A percentile compares a stretch with the other conserved stretches of the same genome.
Conservation (phyloP, 2,329 filamentous ascomycete species). For the Xylaria sp. region DNA sequence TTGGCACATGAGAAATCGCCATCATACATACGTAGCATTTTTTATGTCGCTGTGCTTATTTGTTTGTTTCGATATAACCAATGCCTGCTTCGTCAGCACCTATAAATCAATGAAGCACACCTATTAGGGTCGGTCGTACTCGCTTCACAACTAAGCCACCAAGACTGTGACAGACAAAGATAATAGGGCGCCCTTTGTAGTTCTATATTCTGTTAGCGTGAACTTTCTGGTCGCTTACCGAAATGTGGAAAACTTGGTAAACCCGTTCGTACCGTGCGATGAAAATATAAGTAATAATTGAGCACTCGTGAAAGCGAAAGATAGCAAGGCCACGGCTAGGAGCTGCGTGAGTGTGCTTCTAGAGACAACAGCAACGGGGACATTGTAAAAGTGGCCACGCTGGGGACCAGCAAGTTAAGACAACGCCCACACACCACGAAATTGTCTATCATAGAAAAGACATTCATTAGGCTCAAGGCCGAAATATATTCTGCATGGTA, state of each 20-base stretch:
- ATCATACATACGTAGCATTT: not conserved
- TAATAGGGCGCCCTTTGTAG: not conserved
- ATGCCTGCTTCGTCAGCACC: not conserved
- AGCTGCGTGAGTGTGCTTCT: too few species aligned
- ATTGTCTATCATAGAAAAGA: too few species aligned
- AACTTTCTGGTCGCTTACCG: not conserved
- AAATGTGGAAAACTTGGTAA: too few species aligned
- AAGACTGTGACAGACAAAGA: not conserved
- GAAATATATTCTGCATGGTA: too few species aligned
- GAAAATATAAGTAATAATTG: too few species aligned
- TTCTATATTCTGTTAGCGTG: not conserved
- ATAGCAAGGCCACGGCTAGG: too few species aligned
- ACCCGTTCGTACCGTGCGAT: not conserved
- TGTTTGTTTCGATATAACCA: not conserved
- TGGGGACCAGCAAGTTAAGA: too few species aligned
- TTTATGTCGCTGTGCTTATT: not conserved
- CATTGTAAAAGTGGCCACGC: too few species aligned
- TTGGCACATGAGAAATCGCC: not conserved
- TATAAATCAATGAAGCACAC: not conserved
- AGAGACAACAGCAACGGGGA: too few species aligned
- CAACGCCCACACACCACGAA: too few species aligned
- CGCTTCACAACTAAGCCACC: not conserved
- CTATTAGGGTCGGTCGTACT: not conserved
- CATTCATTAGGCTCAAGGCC: too few species aligned
- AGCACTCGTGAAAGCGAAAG: too few species aligned